These are phyloP conservation scores for Perkinsus chesapeaki DNA, from an alignment of 169 alveolate species.

Conservation along the genomic window DNA sequence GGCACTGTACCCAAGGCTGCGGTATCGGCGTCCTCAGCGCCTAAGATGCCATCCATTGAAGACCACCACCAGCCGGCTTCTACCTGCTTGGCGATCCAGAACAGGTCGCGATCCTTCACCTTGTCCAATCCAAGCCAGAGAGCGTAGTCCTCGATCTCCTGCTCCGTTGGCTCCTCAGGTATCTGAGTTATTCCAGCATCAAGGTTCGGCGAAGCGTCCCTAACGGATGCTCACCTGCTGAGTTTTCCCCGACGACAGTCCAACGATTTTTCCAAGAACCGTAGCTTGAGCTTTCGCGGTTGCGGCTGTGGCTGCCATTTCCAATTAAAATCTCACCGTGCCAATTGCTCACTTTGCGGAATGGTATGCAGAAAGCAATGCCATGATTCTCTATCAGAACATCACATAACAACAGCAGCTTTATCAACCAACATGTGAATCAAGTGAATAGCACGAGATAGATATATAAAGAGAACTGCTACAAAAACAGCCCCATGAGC, in stretches of 20 bases:
- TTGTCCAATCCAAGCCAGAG: constrained; percentile 42
- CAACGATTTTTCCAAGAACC: background rate
- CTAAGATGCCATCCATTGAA: constrained; percentile 7
- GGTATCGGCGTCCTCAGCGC: constrained; percentile 50
- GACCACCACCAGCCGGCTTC: background rate
- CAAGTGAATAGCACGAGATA: no score
- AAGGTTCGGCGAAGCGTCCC: background rate
- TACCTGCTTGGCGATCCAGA: constrained; percentile 36
- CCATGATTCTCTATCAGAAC: no score
- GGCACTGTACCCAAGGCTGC: constrained; percentile 41
- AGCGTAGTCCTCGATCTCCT: constrained; percentile 46
- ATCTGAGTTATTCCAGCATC: background rate
- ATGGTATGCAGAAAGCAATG: no score
- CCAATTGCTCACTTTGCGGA: no score
- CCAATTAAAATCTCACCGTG: no score
- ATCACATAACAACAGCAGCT: no score
- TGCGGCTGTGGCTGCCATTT: background rate
- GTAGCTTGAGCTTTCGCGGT: background rate
- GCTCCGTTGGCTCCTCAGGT: constrained; percentile 23
- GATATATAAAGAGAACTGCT: no score
- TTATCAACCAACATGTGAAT: no score
- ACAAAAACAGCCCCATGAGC: no score
- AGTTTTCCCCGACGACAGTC: background rate
- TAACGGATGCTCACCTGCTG: background rate
- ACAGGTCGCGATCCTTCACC: constrained; percentile 31